These are phyloP conservation scores for Acanthamoeba divionensis DNA, from an alignment of 208 protist species.

Conservation along the genomic window DNA sequence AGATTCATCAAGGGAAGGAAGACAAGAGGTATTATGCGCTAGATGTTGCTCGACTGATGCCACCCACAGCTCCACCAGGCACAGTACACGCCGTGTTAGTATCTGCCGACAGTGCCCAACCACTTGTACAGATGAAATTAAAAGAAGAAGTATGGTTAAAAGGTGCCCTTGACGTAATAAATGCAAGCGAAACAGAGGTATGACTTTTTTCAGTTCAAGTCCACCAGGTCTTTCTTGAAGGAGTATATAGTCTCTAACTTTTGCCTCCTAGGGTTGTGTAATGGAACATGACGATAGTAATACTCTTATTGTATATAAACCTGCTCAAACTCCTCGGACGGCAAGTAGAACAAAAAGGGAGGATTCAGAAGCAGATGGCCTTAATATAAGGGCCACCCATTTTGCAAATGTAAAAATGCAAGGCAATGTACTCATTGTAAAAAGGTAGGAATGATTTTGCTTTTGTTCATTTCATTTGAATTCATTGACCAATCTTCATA, in stretches of 20 bases:
- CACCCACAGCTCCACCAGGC: background rate
- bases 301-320: conserved; percentile 15
- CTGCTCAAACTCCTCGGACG: background rate
- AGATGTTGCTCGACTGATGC: conserved; percentile 22
- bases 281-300: conserved; percentile 21
- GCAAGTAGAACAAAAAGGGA: background rate
- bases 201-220: no score
- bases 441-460: background rate
- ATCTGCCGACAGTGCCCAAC: background rate
- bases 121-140: background rate
- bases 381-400: background rate
- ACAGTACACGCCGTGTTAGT: conserved; percentile 3
- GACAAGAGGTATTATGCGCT: background rate
- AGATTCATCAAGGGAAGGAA: conserved; percentile 37
- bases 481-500: background rate
- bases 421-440: background rate
- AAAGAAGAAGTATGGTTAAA: background rate
- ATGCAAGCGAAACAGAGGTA: background rate
- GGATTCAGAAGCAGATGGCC: background rate
- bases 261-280: background rate
- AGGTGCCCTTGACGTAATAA: background rate
- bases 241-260: no score
- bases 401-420: background rate
- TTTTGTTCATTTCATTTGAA: background rate
- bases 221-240: no score